Evolutionary conservation across 208 protist species (phyloP).

Genomic region (Leishmania turanica): DNA sequence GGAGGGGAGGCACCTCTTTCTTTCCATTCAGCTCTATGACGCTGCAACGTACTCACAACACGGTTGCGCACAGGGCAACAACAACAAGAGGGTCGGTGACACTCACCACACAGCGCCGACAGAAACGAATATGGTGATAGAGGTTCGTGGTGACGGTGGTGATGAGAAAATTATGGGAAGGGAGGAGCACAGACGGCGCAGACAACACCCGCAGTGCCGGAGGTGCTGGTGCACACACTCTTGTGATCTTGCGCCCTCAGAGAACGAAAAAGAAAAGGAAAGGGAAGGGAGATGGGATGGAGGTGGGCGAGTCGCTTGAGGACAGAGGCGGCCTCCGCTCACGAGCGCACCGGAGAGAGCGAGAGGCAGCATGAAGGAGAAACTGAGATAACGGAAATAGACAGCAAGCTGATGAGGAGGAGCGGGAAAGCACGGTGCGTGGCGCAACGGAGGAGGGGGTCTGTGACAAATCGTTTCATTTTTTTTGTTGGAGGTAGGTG

Average conservation of each 20-base stretch:
- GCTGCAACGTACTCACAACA: background rate
- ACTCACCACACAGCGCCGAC: background rate
- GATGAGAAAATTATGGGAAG: background rate
- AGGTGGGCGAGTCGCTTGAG: too few relatives aligned
- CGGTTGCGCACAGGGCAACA: background rate
- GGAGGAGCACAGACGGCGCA: background rate
- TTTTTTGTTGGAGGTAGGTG: background rate
- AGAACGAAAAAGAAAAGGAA: background rate
- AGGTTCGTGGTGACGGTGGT: background rate
- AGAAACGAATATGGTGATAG: background rate
- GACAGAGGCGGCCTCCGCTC: background rate
- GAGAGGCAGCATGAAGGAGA: background rate
- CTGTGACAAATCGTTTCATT: background rate
- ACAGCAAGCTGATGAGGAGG: background rate
- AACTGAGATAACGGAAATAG: background rate
- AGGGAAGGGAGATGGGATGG: background rate
- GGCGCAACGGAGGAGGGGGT: too few relatives aligned
- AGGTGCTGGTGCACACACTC: background rate
- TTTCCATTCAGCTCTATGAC: conserved; percentile 1
- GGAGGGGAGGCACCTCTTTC: background rate
- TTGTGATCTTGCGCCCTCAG: background rate
- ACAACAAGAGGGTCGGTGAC: background rate
- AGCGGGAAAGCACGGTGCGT: background rate
- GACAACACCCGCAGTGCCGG: background rate
- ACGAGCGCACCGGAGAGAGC: background rate